Percentiles rank a stretch among this genome's conserved stretches.
phyloP scores from a whole-genome alignment of 1,139 yeast genomes.

The Scheffersomyces parashehatae region DNA sequence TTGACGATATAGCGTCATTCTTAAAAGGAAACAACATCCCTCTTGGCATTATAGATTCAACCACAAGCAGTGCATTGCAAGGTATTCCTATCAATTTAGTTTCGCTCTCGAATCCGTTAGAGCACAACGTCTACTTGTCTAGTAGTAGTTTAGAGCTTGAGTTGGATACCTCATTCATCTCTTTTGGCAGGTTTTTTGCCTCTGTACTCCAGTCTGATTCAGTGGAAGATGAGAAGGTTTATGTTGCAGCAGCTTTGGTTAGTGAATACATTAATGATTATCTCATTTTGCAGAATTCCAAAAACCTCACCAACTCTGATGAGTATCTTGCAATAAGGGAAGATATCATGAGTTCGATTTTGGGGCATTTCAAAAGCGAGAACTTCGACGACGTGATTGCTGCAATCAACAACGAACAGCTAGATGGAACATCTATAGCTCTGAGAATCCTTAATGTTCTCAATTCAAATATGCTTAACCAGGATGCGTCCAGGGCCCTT shows the following conservation, averaged over 20 bases:
- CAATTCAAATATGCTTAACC: not conserved
- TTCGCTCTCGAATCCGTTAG: slow-evolving; percentile 49
- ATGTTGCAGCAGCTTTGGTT: slow-evolving; percentile 12
- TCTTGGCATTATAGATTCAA: slow-evolving; percentile 10
- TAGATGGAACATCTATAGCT: not conserved
- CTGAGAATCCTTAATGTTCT: not conserved
- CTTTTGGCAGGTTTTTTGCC: slow-evolving; percentile 11
- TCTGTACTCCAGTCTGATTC: slow-evolving; percentile 2
- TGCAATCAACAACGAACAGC: not conserved
- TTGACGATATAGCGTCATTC: slow-evolving; percentile 15
- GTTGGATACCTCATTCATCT: slow-evolving; percentile 2
- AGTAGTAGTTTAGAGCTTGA: not conserved
- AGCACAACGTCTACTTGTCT: slow-evolving; percentile 38
- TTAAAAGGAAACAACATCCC: slow-evolving; percentile 7
- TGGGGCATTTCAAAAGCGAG: not conserved
- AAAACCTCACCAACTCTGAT: slow-evolving; percentile 1
- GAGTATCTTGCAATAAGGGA: slow-evolving; percentile 5
- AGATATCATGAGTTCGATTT: not conserved
- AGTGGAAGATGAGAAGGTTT: slow-evolving; percentile 1
- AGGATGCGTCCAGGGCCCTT: slow-evolving; percentile 6
- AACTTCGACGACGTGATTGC: slow-evolving; percentile 3
- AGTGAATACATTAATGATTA: slow-evolving; percentile 32
- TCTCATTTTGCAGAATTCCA: slow-evolving; percentile 16
- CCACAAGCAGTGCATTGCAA: slow-evolving; percentile 12
- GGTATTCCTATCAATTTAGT: slow-evolving; percentile 18